phyloP scores from a whole-genome alignment of 768 basidiomycete species.

The Guyanaporus albipodus region DNA sequence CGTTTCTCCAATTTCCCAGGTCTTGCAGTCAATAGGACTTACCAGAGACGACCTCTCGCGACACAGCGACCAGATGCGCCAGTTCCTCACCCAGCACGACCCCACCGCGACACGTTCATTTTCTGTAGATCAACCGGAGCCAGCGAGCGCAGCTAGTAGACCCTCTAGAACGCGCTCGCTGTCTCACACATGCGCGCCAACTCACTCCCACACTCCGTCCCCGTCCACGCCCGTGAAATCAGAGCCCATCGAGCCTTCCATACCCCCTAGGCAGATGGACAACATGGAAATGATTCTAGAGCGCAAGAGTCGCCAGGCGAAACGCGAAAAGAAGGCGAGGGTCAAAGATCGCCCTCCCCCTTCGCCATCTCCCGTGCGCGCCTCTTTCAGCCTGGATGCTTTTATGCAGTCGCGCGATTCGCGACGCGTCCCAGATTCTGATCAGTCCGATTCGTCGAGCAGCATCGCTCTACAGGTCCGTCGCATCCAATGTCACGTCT shows the following conservation, averaged over 20 bases:
- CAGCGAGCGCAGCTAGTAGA: slow-evolving; percentile 36
- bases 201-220: slow-evolving; percentile 34
- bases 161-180: slow-evolving; percentile 42
- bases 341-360: slow-evolving; percentile 49
- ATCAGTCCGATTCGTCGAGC: slow-evolving; percentile 29
- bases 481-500: slow-evolving; percentile 19
- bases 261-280: slow-evolving; percentile 57
- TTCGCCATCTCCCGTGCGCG: slow-evolving; percentile 51
- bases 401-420: slow-evolving; percentile 57
- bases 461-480: slow-evolving; percentile 39
- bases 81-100: slow-evolving; percentile 61
- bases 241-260: slow-evolving; percentile 49
- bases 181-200: slow-evolving; percentile 49
- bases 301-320: slow-evolving; percentile 55
- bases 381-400: slow-evolving; percentile 43
- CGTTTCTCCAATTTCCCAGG: slow-evolving; percentile 66
- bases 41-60: slow-evolving; percentile 71
- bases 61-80: slow-evolving; percentile 77
- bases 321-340: slow-evolving; percentile 45
- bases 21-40: slow-evolving; percentile 67
- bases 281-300: slow-evolving; percentile 79
- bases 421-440: slow-evolving; percentile 34
- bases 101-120: slow-evolving; percentile 42
- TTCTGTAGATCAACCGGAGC: slow-evolving; percentile 32
- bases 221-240: slow-evolving; percentile 62